Conservation (phyloP, 169 alveolate species). For the Cytauxzoon felis region DNA sequence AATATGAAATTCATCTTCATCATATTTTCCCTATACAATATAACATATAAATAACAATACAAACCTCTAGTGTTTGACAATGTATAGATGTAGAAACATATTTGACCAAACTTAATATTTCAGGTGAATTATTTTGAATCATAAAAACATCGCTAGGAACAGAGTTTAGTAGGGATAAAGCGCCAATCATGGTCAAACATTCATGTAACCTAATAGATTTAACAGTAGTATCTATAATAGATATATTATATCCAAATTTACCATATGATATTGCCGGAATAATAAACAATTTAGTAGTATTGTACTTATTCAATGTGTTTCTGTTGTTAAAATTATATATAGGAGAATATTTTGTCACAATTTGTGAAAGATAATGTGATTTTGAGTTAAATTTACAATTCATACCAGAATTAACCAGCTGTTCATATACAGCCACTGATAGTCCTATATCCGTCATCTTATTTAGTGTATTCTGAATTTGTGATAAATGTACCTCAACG, state of each 20-base stretch:
- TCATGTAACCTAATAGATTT: conserved; percentile 10
- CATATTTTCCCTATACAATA: conserved; percentile 2
- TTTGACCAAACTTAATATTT: conserved; percentile 13
- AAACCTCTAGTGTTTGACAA: conserved; percentile 50
- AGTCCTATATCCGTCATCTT: conserved; percentile 3
- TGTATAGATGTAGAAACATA: conserved; percentile 21
- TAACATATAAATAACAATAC: not conserved
- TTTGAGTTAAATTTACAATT: not conserved
- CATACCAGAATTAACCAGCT: conserved; percentile 4
- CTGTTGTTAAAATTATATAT: not conserved
- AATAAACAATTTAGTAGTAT: not conserved
- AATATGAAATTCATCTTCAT: conserved; percentile 17
- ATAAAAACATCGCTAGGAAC: conserved; percentile 15
- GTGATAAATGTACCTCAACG: conserved; percentile 13
- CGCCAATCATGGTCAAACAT: conserved; percentile 24
- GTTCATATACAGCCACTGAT: conserved; percentile 24
- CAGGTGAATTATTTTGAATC: conserved; percentile 27
- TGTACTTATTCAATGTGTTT: not conserved
- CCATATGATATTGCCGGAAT: conserved; percentile 34
- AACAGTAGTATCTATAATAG: conserved; percentile 17
- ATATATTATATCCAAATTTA: conserved; percentile 37
- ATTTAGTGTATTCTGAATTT: conserved; percentile 1
- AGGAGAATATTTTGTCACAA: not conserved
- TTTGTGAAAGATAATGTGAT: conserved; percentile 10
- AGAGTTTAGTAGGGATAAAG: conserved; percentile 15